Conservation (phyloP, 2,329 filamentous ascomycete species). For the Aspergillus thermomutatus region DNA sequence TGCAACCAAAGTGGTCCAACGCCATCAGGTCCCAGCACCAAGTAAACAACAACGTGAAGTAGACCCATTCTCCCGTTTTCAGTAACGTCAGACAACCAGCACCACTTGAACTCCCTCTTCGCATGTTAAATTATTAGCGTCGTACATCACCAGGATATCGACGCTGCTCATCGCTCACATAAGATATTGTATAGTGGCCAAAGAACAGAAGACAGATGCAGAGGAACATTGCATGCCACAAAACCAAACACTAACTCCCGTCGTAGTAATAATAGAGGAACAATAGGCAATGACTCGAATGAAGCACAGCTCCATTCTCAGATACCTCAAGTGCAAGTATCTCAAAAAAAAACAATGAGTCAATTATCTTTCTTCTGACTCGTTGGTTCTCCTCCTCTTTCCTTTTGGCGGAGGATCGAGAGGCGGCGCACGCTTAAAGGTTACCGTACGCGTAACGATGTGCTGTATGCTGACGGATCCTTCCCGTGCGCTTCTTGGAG, state of each 20-base stretch:
- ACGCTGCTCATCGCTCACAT: no score
- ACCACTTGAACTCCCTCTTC: slow-evolving; percentile 4
- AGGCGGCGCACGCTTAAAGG: slow-evolving; percentile 13
- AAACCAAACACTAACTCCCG: background rate
- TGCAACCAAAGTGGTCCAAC: no score
- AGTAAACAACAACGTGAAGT: no score
- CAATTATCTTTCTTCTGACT: slow-evolving; percentile 3
- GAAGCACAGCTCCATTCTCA: background rate
- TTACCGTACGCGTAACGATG: slow-evolving; percentile 14
- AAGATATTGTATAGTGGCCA: no score
- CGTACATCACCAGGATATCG: slow-evolving; percentile 4
- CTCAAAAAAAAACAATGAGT: background rate
- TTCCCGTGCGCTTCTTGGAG: background rate
- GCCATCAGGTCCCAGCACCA: no score
- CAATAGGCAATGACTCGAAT: background rate
- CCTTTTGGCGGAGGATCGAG: slow-evolving; percentile 15
- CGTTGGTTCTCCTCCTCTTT: slow-evolving; percentile 10
- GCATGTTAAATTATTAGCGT: background rate
- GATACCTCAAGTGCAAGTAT: background rate
- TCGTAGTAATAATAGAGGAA: background rate
- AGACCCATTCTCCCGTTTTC: background rate
- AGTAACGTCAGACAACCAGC: background rate
- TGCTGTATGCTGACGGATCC: slow-evolving; percentile 13
- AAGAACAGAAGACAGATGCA: background rate
- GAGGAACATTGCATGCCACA: background rate